Base-by-base conservation (phyloP, 768 basidiomycete species). In the Lyophyllum decastes region DNA sequence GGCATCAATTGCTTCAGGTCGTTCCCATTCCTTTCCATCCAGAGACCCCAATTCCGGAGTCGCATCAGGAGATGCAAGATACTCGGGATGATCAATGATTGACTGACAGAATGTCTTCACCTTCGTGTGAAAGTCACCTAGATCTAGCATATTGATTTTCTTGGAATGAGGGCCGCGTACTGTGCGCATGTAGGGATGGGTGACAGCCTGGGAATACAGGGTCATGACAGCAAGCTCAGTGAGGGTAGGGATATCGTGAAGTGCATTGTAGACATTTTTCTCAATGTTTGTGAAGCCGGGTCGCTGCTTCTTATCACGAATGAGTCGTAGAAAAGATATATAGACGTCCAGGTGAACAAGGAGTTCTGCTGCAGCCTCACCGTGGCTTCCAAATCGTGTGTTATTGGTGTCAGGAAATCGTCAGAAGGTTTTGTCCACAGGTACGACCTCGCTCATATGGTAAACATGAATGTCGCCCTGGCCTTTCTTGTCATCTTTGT, bases 401-500 rank as follows among this genome's bases (percentile, higher is more conserved):
- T 50, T 50, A 19, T 47, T 70, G 54, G 74, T 75, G 49, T 75
- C 72, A 0, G 75, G 74, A 57, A 70, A 76, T 22, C 26, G 47
- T n/a, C 66, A 3, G 11, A 30, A 19, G n/a, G 45, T 52, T 10
- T 67, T 69, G 4, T 66, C 21, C n/a, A 19, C 7, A 16, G 35
- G 16, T 38, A 38, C 11, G 21, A 52, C 12, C 5, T 52, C n/a
- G n/a, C 66, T 61, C 34, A 72, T 64, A 47, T 47, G 72, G 27
- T 59, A 57, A 2, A 24, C 26, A 44, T 53, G 64, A 0, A 55
- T 52, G 38, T 76, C 74, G 14, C 70, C 66, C 16, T 71, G 63
- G 25, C 76, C 76, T 48, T 72, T 72, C 57, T 73, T 76, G 43
- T 73, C 64, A 38, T 73, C 72, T 59, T 74, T 73, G 66, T 77